Conservation (phyloP, 2,329 filamentous ascomycete species). For the Salinomyces thailandicus region DNA sequence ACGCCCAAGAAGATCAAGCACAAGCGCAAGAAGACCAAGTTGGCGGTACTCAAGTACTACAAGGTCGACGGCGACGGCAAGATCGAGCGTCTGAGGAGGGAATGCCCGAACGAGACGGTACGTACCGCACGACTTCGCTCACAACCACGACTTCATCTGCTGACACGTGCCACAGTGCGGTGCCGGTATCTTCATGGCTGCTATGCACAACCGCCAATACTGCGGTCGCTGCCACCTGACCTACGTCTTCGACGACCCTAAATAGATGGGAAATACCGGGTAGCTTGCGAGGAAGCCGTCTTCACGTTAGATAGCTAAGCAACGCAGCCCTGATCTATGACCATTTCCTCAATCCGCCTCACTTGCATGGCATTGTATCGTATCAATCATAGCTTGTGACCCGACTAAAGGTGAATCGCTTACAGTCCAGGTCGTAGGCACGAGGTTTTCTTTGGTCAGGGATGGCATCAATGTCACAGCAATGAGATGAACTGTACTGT, state of each 20-base stretch:
- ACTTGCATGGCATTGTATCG: too few species aligned
- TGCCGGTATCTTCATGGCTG: slow-evolving; percentile 99
- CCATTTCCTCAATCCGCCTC: too few species aligned
- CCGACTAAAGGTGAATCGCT: too few species aligned
- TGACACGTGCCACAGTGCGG: slow-evolving; percentile 61
- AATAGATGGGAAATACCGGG: too few species aligned
- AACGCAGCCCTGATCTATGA: too few species aligned
- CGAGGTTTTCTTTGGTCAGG: too few species aligned
- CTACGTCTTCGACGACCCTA: slow-evolving; percentile 56
- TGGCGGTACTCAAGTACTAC: slow-evolving; percentile 99
- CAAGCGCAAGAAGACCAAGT: slow-evolving; percentile 99
- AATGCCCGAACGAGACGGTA: slow-evolving; percentile 88
- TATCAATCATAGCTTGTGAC: too few species aligned
- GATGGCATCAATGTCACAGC: too few species aligned
- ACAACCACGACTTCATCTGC: slow-evolving; percentile 9
- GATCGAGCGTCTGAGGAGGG: slow-evolving; percentile 97
- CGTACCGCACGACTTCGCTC: slow-evolving; percentile 34
- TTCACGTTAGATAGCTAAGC: too few species aligned
- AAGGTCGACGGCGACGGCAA: slow-evolving; percentile 99
- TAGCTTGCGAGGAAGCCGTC: too few species aligned
- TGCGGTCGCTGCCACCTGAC: slow-evolving; percentile 64
- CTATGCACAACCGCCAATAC: slow-evolving; percentile 99
- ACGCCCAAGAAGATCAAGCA: slow-evolving; percentile 99
- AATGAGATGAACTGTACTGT: too few species aligned
- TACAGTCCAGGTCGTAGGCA: too few species aligned